Evolutionary conservation across 495 filamentous ascomycete genomes (phyloP), one percentile per base, ranked within the genome.

Genomic region (Friedmanniomyces endolithicus): DNA sequence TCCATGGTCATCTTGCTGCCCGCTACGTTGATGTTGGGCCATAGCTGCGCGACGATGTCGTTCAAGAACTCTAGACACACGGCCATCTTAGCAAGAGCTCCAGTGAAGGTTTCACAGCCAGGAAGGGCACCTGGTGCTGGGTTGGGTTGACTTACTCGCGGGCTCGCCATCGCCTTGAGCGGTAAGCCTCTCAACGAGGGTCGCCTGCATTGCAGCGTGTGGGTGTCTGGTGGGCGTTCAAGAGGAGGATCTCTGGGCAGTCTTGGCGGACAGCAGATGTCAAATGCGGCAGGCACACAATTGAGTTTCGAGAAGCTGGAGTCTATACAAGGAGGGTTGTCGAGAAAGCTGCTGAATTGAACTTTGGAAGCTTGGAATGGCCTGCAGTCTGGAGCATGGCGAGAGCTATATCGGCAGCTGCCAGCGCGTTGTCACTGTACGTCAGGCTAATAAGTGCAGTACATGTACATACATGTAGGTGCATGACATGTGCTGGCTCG

Each of bases 1-100:
- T 66, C 51, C 58, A 68, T 72, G 47, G 60, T 65, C 61, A 70
- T 71, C 25, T 62, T 60, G 61, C 62, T 56, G 11, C 55, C 66
- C 23, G 67, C 70, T 6, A 68, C 64, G 35, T 51, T 58, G 55
- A 72, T 69, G 51, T 74, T 71, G 40, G 71, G 71, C 71, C 71
- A 74, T 58, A 74, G 59, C 48, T 68, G 67, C n/a, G 48, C 62
- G 41, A 74, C 60, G 34, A 74, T 61, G 55, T 74, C 69, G 56
- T 74, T 74, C 51, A 74, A 60, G 53, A 72, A 72, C 24, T 62
- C 70, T 71, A 22, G 16, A 16, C 50, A 24, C 6, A 25, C 8
- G 22, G 2, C 14, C 12, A 7, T n/a, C 2, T 40, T 19, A 40
- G 6, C 37, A 34, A 45, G 24, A 3, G 40, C 39, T 41, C 11